Evolutionary conservation across 179 eudicot species (phyloP), one percentile per base, ranked within the genome.

Genomic region (Beta lomatogona): DNA sequence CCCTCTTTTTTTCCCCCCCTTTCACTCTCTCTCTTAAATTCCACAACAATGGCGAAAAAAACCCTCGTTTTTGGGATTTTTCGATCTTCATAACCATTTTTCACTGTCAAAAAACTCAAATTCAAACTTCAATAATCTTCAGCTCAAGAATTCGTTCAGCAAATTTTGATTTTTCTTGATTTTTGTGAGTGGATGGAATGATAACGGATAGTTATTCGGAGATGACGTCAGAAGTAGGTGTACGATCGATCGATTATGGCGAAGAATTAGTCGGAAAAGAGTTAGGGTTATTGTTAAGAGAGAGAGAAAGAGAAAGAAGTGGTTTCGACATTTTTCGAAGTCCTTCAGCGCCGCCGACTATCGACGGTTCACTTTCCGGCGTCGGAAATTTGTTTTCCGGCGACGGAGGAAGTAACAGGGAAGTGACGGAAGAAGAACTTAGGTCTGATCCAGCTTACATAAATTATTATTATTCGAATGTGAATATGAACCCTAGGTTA

Each of bases 341-440:
- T 82, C 98, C 98, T 21, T 95, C 98, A 57, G 98, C 98, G 80
- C 98, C 98, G 44, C 98, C 98, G n/a, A 94, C 98, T 18, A 90
- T 91, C 11, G 98, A 91, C 78, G 96, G 94, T n/a, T 89, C 94
- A n/a, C 44, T 91, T 12, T 87, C 77, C 75, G 94, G 91, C 12
- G 92, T 84, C 70, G 94, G 96, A 19, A 93, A 94, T 52, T 79
- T 89, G 21, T 88, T 87, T 31, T 74, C 83, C 71, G 89, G 82
- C 59, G 86, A 72, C 9, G 87, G 76, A 12, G 82, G 84, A 11
- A 82, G 78, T 28, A 87, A 82, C 61, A 87, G 89, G 25, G 87
- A 85, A 79, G 36, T 82, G 72, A 85, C 93, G 15, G 98, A 92
- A 63, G 98, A 97, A 54, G 98, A 93, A 85, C 88, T 93, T 65